Base-by-base conservation (phyloP, 441 rosid species). In the Erodium moschatum region DNA sequence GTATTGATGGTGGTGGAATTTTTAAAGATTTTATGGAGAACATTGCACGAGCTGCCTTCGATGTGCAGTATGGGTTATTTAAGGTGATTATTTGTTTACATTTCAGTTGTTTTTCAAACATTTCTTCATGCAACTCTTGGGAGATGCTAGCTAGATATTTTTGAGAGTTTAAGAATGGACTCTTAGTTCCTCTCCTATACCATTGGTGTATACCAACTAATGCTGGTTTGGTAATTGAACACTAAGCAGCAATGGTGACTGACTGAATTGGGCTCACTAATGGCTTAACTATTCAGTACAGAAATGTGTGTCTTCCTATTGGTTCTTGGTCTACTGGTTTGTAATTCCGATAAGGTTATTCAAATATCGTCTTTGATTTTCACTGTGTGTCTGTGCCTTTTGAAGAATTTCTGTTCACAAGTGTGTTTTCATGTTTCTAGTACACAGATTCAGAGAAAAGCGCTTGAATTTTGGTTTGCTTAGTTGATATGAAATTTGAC, bases 1-100 rank as follows among this genome's bases (percentile, higher is more conserved):
- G 99, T 65, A 92, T 95, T 71, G 99, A 95, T 81, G 99, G 99
- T 69, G 99, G 98, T 74, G 99, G 98, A 65, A 95, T 95, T 79
- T 95, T 95, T 82, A 95, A 95, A 85, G 99, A 95, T 86, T 95
- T 95, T 78, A 92, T 95, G 99, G 98, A 95, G 77, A 95, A 95
- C 74, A 95, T 95, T 67, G 87, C 95, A 63, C 90, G 91, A 68
- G 97, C 99, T 54, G 99, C 98, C 64, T 95, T 95, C 71, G 96
- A 92, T 78, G 92, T 90, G 79, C 99, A 95, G 76, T 92, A 92
- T 78, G 98, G 99, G 60, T 83, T 95, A 77, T 92, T 95, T 79
- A 95, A 95, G 99, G 99, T 92, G 56, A 63, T 42, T 31, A 48
- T 52, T 80, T 15, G n/a, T 62, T 62, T 62, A 24, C 40, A 62